These are phyloP conservation scores for Exophiala lecanii-corni DNA, from an alignment of 2,329 filamentous ascomycete species.

Conservation along the genomic window DNA sequence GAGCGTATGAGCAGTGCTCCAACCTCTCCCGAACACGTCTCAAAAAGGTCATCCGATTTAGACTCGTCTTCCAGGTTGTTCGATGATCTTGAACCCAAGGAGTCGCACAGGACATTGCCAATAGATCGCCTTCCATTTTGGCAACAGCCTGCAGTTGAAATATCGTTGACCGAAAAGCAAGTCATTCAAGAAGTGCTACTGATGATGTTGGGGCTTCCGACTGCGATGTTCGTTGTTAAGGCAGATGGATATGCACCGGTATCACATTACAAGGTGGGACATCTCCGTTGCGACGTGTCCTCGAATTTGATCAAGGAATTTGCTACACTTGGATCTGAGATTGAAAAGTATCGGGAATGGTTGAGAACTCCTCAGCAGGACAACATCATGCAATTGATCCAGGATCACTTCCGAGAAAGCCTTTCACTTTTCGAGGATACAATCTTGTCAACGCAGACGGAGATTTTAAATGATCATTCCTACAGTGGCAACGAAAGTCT, in stretches of 20 bases:
- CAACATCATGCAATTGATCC: constrained; percentile 17
- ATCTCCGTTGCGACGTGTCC: constrained; percentile 14
- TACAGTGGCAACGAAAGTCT: constrained; percentile 13
- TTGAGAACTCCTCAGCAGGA: constrained; percentile 5
- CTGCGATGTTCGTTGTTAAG: constrained; percentile 59
- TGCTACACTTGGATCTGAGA: constrained; percentile 7
- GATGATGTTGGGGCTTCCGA: constrained; percentile 77
- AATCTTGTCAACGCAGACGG: constrained; percentile 9
- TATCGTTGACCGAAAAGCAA: constrained; percentile 62
- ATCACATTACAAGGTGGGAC: constrained; percentile 13
- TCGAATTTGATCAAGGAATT: constrained; percentile 19
- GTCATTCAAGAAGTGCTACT: constrained; percentile 72
- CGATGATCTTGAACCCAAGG: constrained; percentile 3
- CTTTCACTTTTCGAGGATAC: constrained; percentile 8
- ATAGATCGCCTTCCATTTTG: constrained; percentile 48
- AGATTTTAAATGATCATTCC: constrained; percentile 9
- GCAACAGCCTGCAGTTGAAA: constrained; percentile 27
- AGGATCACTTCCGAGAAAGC: constrained; percentile 7
- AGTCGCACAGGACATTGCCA: neutral
- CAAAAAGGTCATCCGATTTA: constrained; percentile 5
- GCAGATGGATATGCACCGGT: constrained; percentile 20
- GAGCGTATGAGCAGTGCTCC: constrained; percentile 4
- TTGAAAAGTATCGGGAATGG: constrained; percentile 15
- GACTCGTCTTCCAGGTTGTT: constrained; percentile 10
- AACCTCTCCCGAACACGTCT: constrained; percentile 9